Conservation (phyloP, 768 basidiomycete species). For the Botryobasidium botryosum region DNA sequence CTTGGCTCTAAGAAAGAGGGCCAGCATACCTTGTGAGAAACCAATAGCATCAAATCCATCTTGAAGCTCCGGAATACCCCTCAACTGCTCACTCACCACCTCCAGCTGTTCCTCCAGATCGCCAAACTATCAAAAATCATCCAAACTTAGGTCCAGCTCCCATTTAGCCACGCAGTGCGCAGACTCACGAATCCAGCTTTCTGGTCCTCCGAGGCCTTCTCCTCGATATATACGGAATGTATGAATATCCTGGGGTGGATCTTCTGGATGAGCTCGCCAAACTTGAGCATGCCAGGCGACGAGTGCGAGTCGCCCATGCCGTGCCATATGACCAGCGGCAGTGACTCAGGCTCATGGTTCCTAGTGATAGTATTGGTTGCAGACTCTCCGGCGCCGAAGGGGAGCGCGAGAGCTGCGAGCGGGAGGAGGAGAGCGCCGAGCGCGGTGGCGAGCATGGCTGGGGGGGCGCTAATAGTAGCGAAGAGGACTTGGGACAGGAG, state of each 20-base stretch:
- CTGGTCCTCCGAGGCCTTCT: slow-evolving; percentile 43
- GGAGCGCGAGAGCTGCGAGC: no score
- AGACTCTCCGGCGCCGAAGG: no score
- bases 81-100: slow-evolving; percentile 45
- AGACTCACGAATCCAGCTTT: slow-evolving; percentile 54
- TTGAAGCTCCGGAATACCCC: slow-evolving; percentile 42
- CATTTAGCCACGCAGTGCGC: background rate
- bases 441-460: no score
- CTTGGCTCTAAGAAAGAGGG: background rate
- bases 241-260: slow-evolving; percentile 62
- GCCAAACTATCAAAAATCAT: slow-evolving; percentile 39
- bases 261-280: slow-evolving; percentile 37
- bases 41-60: slow-evolving; percentile 74
- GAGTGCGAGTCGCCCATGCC: slow-evolving; percentile 65
- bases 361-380: no score
- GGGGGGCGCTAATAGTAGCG: no score
- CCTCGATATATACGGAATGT: slow-evolving; percentile 52
- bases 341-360: slow-evolving; percentile 2
- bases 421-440: no score
- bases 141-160: background rate
- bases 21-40: slow-evolving; percentile 66
- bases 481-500: no score
- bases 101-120: slow-evolving; percentile 56
- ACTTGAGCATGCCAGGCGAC: slow-evolving; percentile 56
- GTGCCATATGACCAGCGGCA: slow-evolving; percentile 64